Base-by-base conservation (phyloP, 148 eudicot genomes). In the Vaccinium corymbosum region DNA sequence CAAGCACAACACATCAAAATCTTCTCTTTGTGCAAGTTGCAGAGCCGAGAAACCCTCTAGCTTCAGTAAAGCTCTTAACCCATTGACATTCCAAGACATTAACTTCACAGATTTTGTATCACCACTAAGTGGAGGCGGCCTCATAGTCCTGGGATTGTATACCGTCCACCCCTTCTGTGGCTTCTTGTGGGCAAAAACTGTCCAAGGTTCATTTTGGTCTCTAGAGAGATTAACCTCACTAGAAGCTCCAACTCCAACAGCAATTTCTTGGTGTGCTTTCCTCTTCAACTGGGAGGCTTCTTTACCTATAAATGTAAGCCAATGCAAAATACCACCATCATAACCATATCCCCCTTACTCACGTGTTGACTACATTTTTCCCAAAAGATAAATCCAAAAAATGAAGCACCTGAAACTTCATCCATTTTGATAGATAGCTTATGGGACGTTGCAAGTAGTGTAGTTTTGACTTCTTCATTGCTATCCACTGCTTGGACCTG, bases 71-170 rank as follows among this genome's bases (percentile, higher is more conserved):
- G 98, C 98, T 87, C 99, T 92, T 85, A 97, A 87, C 50, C 99
- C 99, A 89, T 97, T 97, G 51, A 97, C 99, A 88, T 97, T 97
- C 98, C 99, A 97, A 42, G 99, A 97, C 88, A 97, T 84, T 85
- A 95, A 82, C 91, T 95, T 97, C 78, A 93, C 83, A 86, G 84
- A 85, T 61, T 88, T 84, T 7, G 89, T 85, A 84, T 91, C 90
- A 79, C 84, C 81, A 75, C 81, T 76, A 89, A 93, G 95, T 87
- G 94, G 91, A 72, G 95, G 92, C 2, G 92, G 91, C 91, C 98
- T 97, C 98, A 97, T 93, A 80, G 88, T 93, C 86, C 89, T 91
- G 14, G 99, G 99, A 88, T 97, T 93, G 86, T 97, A 97, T 49
- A 88, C 94, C 80, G 87, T 83, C 99, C 99, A 97, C 38, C 88